Evolutionary conservation across 2,329 filamentous ascomycete species (phyloP).

Genomic region (Tolypocladium paradoxum): DNA sequence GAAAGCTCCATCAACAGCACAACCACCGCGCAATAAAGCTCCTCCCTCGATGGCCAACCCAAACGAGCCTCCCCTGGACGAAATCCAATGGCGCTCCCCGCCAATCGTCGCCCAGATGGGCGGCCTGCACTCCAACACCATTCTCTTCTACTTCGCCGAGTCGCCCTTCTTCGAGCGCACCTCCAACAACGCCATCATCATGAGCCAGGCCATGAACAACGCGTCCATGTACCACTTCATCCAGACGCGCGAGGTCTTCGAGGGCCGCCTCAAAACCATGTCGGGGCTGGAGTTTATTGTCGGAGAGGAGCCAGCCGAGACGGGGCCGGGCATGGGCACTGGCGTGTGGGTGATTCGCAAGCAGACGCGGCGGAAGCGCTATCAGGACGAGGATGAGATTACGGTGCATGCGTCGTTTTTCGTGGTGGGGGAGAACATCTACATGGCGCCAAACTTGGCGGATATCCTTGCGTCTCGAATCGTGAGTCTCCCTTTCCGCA

Average conservation of each 20-base stretch:
- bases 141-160: slow-evolving; percentile 57
- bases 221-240: slow-evolving; percentile 45
- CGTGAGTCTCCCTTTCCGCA: slow-evolving; percentile 25
- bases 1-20: slow-evolving; percentile 3
- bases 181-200: slow-evolving; percentile 56
- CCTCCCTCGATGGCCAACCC: slow-evolving; percentile 28
- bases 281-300: slow-evolving; percentile 57
- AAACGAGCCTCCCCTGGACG: slow-evolving; percentile 47
- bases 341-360: slow-evolving; percentile 62
- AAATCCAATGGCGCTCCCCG: slow-evolving; percentile 55
- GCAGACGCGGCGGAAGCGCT: slow-evolving; percentile 50
- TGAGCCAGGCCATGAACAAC: slow-evolving; percentile 52
- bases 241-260: slow-evolving; percentile 51
- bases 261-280: slow-evolving; percentile 52
- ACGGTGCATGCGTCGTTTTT: slow-evolving; percentile 51
- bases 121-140: slow-evolving; percentile 52
- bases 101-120: slow-evolving; percentile 37
- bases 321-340: slow-evolving; percentile 51
- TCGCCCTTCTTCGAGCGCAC: slow-evolving; percentile 59
- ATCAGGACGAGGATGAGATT: slow-evolving; percentile 46
- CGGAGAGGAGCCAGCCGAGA: slow-evolving; percentile 53
- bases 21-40: background rate
- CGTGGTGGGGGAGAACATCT: slow-evolving; percentile 55
- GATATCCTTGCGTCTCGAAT: slow-evolving; percentile 50
- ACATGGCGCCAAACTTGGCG: slow-evolving; percentile 51